Conservation (phyloP, 805 yeast genomes). For the Pichia cephalocereana region DNA sequence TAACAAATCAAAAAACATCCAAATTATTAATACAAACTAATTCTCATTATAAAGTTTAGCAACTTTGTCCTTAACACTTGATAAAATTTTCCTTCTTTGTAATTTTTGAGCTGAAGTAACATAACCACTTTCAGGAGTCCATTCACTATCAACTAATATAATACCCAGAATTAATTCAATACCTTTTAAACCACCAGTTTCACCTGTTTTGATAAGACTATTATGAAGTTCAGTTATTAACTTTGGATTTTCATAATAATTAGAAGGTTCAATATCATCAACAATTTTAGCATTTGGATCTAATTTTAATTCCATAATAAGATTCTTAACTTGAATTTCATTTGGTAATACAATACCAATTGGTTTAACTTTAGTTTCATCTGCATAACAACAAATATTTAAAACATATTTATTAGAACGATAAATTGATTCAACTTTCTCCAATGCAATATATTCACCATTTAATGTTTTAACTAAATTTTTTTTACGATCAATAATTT, state of each 20-base stretch:
- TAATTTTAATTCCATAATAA: slow-evolving; percentile 44
- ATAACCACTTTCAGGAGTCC: slow-evolving; percentile 95
- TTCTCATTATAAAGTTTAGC: slow-evolving; percentile 46
- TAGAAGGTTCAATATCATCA: slow-evolving; percentile 34
- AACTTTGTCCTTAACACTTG: slow-evolving; percentile 56
- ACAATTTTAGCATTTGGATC: slow-evolving; percentile 32
- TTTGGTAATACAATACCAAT: slow-evolving; percentile 84
- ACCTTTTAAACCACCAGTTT: slow-evolving; percentile 69
- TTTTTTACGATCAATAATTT: slow-evolving; percentile 88
- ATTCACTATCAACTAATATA: slow-evolving; percentile 77
- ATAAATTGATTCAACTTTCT: slow-evolving; percentile 85
- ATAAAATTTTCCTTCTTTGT: slow-evolving; percentile 84
- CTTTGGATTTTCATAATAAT: slow-evolving; percentile 40
- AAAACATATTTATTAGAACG: slow-evolving; percentile 69
- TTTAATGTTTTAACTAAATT: slow-evolving; percentile 91
- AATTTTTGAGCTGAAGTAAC: slow-evolving; percentile 95
- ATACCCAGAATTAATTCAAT: slow-evolving; percentile 78
- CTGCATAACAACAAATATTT: slow-evolving; percentile 92
- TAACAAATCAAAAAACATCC: no score
- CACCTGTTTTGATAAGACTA: slow-evolving; percentile 65
- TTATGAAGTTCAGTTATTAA: slow-evolving; percentile 52
- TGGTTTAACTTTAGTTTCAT: slow-evolving; percentile 79
- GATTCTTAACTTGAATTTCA: slow-evolving; percentile 54
- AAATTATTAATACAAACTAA: no score
- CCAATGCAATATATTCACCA: slow-evolving; percentile 97